A percentile compares a stretch with the other conserved stretches of the same genome.
Conservation (phyloP, 441 rosid genomes). For the Erodium trifolium region DNA sequence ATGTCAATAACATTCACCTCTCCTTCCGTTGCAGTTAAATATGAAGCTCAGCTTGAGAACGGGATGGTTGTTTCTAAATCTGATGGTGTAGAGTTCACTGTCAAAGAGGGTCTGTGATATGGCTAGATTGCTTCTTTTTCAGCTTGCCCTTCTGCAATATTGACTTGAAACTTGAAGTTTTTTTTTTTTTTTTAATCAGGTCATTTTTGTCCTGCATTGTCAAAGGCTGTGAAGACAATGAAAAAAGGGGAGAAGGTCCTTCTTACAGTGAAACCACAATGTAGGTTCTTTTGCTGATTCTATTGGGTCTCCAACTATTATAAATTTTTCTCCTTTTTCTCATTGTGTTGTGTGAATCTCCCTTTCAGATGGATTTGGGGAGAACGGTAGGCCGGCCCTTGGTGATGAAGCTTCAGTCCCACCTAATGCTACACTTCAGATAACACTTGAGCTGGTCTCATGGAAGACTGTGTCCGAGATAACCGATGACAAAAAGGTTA, state of each 20-base stretch:
- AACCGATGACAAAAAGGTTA: constrained; percentile 73
- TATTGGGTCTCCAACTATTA: too few species aligned
- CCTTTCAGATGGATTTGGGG: constrained; percentile 75
- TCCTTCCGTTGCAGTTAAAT: constrained; percentile 46
- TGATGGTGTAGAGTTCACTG: constrained; percentile 60
- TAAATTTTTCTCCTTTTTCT: too few species aligned
- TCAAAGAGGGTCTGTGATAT: too few species aligned
- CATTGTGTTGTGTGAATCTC: background rate
- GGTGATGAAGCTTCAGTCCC: constrained; percentile 58
- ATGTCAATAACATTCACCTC: background rate
- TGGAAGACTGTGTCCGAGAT: constrained; percentile 79
- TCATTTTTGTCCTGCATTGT: constrained; percentile 64
- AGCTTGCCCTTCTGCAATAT: too few species aligned
- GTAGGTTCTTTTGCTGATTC: constrained; percentile 27
- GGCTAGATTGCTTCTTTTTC: too few species aligned
- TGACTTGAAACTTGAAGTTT: too few species aligned
- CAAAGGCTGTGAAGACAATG: constrained; percentile 80
- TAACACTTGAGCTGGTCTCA: constrained; percentile 59
- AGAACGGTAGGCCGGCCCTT: constrained; percentile 60
- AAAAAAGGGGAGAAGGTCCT: constrained; percentile 71
- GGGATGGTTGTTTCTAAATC: constrained; percentile 57
- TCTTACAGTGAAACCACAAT: constrained; percentile 75
- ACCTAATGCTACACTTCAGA: constrained; percentile 52
- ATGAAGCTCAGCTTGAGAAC: constrained; percentile 64
- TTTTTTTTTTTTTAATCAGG: constrained; percentile 19